Percentiles rank a stretch among this genome's conserved stretches.
Evolutionary conservation across 2,329 filamentous ascomycete species (phyloP).

Genomic region (Catunica adiposa): DNA sequence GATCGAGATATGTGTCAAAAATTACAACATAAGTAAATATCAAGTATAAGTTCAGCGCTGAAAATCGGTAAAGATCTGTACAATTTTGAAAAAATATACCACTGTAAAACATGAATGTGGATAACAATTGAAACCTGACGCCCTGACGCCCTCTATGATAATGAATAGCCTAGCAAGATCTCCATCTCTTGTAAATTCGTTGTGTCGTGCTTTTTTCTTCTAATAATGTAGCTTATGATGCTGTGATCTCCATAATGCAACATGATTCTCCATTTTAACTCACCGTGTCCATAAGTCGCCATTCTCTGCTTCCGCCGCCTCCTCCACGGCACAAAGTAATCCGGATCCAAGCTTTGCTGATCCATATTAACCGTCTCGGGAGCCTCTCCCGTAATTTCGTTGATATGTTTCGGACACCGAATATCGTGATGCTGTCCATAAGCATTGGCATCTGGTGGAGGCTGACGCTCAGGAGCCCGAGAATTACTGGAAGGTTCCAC

Average conservation of each 20-base stretch:
- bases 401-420: background rate
- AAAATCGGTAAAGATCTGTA: background rate
- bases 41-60: too few relatives aligned
- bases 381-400: background rate
- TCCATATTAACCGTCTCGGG: background rate
- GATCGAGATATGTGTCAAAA: background rate
- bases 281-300: background rate
- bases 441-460: too few relatives aligned
- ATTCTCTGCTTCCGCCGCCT: background rate
- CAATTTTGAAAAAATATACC: background rate
- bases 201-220: constrained; percentile 22
- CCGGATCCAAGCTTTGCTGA: background rate
- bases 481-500: too few relatives aligned
- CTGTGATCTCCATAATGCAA: constrained; percentile 56
- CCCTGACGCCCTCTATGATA: background rate
- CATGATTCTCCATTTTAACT: constrained; percentile 47
- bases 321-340: background rate
- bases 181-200: constrained; percentile 2
- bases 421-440: too few relatives aligned
- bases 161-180: background rate
- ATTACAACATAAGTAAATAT: too few relatives aligned
- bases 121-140: too few relatives aligned
- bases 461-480: too few relatives aligned
- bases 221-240: constrained; percentile 53
- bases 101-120: background rate